These are phyloP conservation scores for Phylloporus rhodoxanthus DNA, from an alignment of 768 basidiomycete genomes.

Conservation along the genomic window DNA sequence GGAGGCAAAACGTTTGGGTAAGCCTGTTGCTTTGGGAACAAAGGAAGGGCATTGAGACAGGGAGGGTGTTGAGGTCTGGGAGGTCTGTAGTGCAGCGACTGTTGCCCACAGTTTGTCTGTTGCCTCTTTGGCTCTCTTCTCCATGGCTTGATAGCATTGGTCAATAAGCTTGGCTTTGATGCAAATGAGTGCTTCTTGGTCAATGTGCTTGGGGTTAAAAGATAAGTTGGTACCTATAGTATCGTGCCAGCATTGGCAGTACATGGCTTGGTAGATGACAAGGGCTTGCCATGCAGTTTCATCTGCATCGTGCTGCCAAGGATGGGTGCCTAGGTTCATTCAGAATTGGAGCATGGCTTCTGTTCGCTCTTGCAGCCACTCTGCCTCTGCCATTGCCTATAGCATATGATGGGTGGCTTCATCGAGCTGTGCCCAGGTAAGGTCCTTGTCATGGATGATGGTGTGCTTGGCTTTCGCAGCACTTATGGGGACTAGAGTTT, in stretches of 20 bases:
- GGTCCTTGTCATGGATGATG: neutral
- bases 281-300: neutral
- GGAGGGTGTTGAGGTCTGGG: too few relatives aligned
- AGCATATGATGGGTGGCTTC: neutral
- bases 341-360: neutral
- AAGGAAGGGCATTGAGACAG: too few relatives aligned
- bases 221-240: neutral
- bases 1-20: too few relatives aligned
- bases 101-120: too few relatives aligned
- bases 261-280: neutral
- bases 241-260: neutral
- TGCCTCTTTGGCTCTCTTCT: too few relatives aligned
- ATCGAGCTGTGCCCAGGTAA: neutral
- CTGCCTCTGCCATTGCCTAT: neutral
- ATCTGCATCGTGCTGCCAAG: neutral
- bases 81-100: too few relatives aligned
- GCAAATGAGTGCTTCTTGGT: neutral
- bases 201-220: neutral
- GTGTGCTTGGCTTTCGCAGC: neutral
- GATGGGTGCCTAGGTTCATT: neutral
- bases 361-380: neutral
- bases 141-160: too few relatives aligned
- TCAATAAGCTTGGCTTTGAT: neutral
- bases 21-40: too few relatives aligned
- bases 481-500: neutral